Conservation (phyloP, 2,329 filamentous ascomycete species). For the Venturia oleaginea region DNA sequence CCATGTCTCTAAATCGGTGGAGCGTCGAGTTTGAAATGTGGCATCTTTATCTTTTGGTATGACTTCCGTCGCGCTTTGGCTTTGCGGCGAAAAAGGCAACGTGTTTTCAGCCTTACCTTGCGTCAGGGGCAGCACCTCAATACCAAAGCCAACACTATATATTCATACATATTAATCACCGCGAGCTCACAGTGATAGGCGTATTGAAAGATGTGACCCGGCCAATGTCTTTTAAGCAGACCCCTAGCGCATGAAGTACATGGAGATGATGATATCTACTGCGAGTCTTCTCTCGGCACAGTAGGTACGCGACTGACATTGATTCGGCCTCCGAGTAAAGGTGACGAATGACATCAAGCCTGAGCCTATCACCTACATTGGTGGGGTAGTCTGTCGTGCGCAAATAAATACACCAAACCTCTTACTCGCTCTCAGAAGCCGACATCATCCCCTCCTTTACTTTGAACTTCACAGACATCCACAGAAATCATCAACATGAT, state of each 20-base stretch:
- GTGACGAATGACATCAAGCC: background rate
- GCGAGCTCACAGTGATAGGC: background rate
- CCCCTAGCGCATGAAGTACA: background rate
- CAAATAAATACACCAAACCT: background rate
- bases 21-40: background rate
- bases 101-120: background rate
- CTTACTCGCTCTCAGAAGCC: too few relatives aligned
- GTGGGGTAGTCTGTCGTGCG: background rate
- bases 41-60: background rate
- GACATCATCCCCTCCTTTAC: background rate
- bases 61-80: background rate
- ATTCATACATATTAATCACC: too few relatives aligned
- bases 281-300: background rate
- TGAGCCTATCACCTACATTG: background rate
- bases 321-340: background rate
- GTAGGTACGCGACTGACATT: background rate
- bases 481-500: constrained; percentile 7
- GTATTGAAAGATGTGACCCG: background rate
- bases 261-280: background rate
- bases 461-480: background rate
- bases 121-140: background rate
- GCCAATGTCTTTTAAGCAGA: background rate
- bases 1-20: background rate
- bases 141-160: too few relatives aligned
- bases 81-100: constrained; percentile 1